Base-by-base conservation (phyloP, 495 filamentous ascomycete genomes). In the Staphylotrichum tortipilum region DNA sequence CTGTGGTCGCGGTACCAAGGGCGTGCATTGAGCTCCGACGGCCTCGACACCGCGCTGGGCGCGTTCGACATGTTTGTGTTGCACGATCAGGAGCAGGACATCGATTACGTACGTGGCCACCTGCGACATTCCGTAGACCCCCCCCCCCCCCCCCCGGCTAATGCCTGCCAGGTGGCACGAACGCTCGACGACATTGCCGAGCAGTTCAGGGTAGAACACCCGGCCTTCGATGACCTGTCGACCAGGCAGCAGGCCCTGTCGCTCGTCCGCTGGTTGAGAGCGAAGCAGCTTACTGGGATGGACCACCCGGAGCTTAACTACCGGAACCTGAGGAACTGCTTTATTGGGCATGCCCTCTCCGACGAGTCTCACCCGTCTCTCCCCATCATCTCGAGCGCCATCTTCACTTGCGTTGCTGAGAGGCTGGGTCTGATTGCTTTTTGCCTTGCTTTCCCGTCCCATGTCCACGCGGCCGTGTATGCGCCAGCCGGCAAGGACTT, bases 41-140 rank as follows among this genome's bases (percentile, higher is more conserved):
- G 59, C 2, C 74, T 95, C 33, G 90, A 94, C 61, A 74, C 76
- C 38, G 87, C 84, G 6, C 68, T 96, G 22, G 84, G 79, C 12
- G 81, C 82, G 18, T 95, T 90, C 58, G 92, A 97, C 58, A 76
- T 96, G 61, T 96, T 95, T 60, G 78, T 92, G 30, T 70, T 89
- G 10, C 78, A 82, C 49, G 82, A 81, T 38, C 74, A 77, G 12
- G 74, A 79, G 35, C 81, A 83, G 15, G 87, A 89, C 59, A 61
- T 91, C 22, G 76, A 86, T 40, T 83, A 90, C 65, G 84, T 87
- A 67, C 44, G 73, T 63, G 31, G 21, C 29, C 19, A 18, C 18
- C 31, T 18, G 12, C 11, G 45, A 7, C 31, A 56, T 37, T 28
- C 30, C 21, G 14, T 8, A 41, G 42, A n/a, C 37, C 10, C 6